Evolutionary conservation across 495 filamentous ascomycete genomes (phyloP).

Genomic region (Hypoxylon fragiforme): DNA sequence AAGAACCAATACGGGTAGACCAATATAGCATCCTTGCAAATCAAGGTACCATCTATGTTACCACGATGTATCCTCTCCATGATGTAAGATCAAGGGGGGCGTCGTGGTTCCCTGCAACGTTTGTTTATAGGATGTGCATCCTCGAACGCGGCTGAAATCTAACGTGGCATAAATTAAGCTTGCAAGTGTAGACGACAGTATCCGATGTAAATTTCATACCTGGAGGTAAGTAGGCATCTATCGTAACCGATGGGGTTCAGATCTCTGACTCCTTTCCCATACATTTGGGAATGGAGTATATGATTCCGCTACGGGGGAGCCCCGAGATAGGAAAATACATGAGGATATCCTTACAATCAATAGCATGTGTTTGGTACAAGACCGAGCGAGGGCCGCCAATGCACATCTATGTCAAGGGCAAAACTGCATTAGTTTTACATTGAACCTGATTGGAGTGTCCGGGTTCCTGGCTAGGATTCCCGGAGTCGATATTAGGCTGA

Average conservation of each 20-base stretch:
- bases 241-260: neutral
- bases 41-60: slow-evolving; percentile 8
- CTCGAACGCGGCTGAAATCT: slow-evolving; percentile 26
- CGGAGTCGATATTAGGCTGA: slow-evolving; percentile 29
- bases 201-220: slow-evolving; percentile 5
- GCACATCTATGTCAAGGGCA: slow-evolving; percentile 14
- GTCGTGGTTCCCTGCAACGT: slow-evolving; percentile 16
- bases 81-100: slow-evolving; percentile 23
- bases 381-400: slow-evolving; percentile 11
- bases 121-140: slow-evolving; percentile 11
- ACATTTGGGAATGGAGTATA: slow-evolving; percentile 30
- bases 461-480: slow-evolving; percentile 26
- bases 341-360: slow-evolving; percentile 17
- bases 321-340: slow-evolving; percentile 21
- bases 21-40: slow-evolving; percentile 13
- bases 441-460: slow-evolving; percentile 18
- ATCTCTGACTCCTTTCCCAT: neutral
- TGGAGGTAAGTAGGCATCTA: slow-evolving; percentile 5
- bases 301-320: slow-evolving; percentile 20
- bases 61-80: slow-evolving; percentile 10
- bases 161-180: slow-evolving; percentile 26
- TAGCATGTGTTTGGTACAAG: slow-evolving; percentile 25
- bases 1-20: slow-evolving; percentile 20
- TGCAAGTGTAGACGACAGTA: too few species aligned
- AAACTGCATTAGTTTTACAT: slow-evolving; percentile 31